phyloP scores from a whole-genome alignment of 148 eudicot genomes.

The Chenopodium berlandieri region DNA sequence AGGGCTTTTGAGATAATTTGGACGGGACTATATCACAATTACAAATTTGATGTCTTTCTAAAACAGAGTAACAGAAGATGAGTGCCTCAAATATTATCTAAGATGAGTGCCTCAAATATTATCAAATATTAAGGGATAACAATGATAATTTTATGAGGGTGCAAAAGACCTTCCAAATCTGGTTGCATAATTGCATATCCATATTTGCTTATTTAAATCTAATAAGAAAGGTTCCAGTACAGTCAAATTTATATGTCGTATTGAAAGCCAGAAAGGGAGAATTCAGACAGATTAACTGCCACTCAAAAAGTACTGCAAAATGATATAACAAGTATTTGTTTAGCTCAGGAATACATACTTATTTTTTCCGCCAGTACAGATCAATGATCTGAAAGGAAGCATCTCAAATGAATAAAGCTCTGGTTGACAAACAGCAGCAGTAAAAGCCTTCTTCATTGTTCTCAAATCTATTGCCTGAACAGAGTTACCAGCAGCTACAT shows the following conservation, averaged over 20 bases:
- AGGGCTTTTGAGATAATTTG: too few species aligned
- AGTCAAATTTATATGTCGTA: neutral
- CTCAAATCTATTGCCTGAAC: constrained; percentile 67
- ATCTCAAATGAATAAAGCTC: constrained; percentile 51
- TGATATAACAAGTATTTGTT: neutral
- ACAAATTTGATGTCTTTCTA: neutral
- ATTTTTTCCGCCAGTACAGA: constrained; percentile 59
- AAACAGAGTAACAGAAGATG: neutral
- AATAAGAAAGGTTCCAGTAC: neutral
- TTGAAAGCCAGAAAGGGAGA: neutral
- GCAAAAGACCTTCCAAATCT: neutral
- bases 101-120: neutral
- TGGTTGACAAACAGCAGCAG: constrained; percentile 33
- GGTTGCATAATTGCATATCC: neutral
- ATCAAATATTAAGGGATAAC: neutral
- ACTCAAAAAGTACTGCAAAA: neutral
- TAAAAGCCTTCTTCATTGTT: constrained; percentile 56
- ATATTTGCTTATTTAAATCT: neutral
- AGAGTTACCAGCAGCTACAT: constrained; percentile 59
- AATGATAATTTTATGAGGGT: neutral
- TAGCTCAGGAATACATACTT: constrained; percentile 35
- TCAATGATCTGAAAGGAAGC: constrained; percentile 59
- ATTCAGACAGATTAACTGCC: neutral
- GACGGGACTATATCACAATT: too few species aligned
- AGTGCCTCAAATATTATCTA: neutral